Evolutionary conservation across 2,329 filamentous ascomycete species (phyloP).

Genomic region (Diplodia corticola): DNA sequence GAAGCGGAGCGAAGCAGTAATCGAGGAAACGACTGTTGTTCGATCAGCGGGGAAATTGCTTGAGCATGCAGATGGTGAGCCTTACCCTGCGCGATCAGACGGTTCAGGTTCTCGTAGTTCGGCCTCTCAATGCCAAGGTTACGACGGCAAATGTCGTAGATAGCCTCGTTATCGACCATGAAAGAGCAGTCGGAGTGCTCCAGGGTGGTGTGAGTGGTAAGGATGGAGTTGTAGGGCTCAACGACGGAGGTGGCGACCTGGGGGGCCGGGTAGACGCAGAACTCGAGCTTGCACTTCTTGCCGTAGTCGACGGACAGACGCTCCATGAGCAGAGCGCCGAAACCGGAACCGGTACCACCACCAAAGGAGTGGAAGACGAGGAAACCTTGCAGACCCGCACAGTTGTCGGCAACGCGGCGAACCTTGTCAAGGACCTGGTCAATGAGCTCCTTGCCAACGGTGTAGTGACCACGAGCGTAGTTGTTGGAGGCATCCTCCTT

Average conservation of each 20-base stretch:
- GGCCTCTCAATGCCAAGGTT: conserved; percentile 70
- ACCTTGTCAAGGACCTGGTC: conserved; percentile 70
- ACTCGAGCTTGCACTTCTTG: conserved; percentile 78
- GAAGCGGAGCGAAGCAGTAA: conserved; percentile 71
- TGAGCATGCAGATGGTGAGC: no score
- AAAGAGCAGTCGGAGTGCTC: conserved; percentile 80
- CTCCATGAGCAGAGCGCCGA: conserved; percentile 70
- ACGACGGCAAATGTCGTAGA: conserved; percentile 73
- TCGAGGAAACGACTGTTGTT: conserved; percentile 64
- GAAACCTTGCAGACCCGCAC: conserved; percentile 71
- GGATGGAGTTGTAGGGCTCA: conserved; percentile 72
- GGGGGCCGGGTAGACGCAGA: conserved; percentile 70
- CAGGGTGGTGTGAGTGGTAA: conserved; percentile 73
- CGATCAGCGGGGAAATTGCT: not conserved
- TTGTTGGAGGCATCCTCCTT: conserved; percentile 79
- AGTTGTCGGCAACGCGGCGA: conserved; percentile 71
- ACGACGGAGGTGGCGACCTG: conserved; percentile 70
- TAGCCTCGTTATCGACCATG: conserved; percentile 72
- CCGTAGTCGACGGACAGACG: conserved; percentile 71
- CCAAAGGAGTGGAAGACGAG: conserved; percentile 75
- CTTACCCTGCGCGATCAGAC: conserved; percentile 63
- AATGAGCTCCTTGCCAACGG: conserved; percentile 74
- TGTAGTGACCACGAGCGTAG: conserved; percentile 75
- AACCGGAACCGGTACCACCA: conserved; percentile 71
- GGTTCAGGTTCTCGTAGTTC: conserved; percentile 71